phyloP scores from a whole-genome alignment of 805 yeast genomes.

The Lipomyces spencermartinsiae region DNA sequence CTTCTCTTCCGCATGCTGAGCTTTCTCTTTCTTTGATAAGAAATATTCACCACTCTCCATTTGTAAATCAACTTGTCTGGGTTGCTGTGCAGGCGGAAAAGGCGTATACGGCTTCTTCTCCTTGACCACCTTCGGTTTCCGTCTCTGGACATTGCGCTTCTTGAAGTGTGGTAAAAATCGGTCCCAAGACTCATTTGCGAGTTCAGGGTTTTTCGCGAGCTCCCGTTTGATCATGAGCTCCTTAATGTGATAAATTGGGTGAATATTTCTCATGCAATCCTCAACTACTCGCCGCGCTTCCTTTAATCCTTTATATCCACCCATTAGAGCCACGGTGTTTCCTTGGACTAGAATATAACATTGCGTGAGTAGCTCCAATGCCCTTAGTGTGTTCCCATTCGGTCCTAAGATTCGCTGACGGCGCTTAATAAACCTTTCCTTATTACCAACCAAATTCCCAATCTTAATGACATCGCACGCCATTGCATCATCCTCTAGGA shows the following conservation, averaged over 20 bases:
- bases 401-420: slow-evolving; percentile 97
- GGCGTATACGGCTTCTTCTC: slow-evolving; percentile 88
- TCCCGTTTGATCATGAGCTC: slow-evolving; percentile 98
- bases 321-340: slow-evolving; percentile 96
- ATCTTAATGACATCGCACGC: slow-evolving; percentile 97
- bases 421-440: slow-evolving; percentile 92
- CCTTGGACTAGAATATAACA: slow-evolving; percentile 98
- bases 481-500: slow-evolving; percentile 78
- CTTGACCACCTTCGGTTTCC: slow-evolving; percentile 76
- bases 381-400: slow-evolving; percentile 93
- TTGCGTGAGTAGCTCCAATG: slow-evolving; percentile 90
- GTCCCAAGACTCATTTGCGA: slow-evolving; percentile 96
- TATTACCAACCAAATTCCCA: slow-evolving; percentile 85
- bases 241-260: slow-evolving; percentile 97
- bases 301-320: slow-evolving; percentile 90
- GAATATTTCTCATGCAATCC: slow-evolving; percentile 95
- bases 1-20: slow-evolving; percentile 69
- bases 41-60: slow-evolving; percentile 99
- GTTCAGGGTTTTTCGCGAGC: slow-evolving; percentile 90
- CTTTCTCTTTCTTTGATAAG: slow-evolving; percentile 85
- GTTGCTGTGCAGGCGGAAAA: slow-evolving; percentile 97
- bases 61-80: slow-evolving; percentile 95
- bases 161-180: slow-evolving; percentile 95
- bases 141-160: slow-evolving; percentile 93
- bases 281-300: slow-evolving; percentile 93